Conservation (phyloP, 1,139 yeast genomes). For the Geotrichum fermentans region DNA sequence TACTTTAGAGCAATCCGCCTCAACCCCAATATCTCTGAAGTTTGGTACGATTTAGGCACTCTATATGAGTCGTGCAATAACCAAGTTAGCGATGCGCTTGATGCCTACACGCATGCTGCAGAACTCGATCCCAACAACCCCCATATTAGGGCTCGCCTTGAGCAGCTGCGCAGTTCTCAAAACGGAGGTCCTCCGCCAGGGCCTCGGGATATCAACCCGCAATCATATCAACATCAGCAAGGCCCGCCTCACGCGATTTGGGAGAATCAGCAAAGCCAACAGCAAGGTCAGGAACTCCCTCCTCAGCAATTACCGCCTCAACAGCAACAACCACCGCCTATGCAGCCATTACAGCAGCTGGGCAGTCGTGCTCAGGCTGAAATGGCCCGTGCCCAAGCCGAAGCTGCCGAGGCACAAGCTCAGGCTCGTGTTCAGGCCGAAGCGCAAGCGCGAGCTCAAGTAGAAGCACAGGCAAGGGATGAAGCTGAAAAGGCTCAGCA, state of each 20-base stretch:
- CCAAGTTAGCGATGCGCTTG: slow-evolving; percentile 89
- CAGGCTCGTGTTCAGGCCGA: slow-evolving; percentile 21
- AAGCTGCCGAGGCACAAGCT: slow-evolving; percentile 19
- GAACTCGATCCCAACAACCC: slow-evolving; percentile 91
- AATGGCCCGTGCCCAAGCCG: slow-evolving; percentile 21
- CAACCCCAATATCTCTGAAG: slow-evolving; percentile 93
- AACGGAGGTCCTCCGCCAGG: slow-evolving; percentile 57
- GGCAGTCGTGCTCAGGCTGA: not conserved
- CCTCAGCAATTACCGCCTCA: slow-evolving; percentile 11
- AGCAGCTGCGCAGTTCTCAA: slow-evolving; percentile 67
- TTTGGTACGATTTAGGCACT: slow-evolving; percentile 97
- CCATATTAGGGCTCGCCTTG: slow-evolving; percentile 87
- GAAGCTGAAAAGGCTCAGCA: slow-evolving; percentile 21
- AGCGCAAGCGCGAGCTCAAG: slow-evolving; percentile 20
- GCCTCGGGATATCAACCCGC: slow-evolving; percentile 44
- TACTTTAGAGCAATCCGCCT: slow-evolving; percentile 92
- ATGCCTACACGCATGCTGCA: slow-evolving; percentile 95
- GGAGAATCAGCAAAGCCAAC: too few species aligned
- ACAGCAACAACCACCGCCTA: not conserved
- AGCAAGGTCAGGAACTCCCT: slow-evolving; percentile 30
- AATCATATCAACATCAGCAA: slow-evolving; percentile 33
- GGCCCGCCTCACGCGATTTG: slow-evolving; percentile 35
- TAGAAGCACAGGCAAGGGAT: slow-evolving; percentile 15
- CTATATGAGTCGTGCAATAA: slow-evolving; percentile 94
- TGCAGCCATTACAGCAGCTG: slow-evolving; percentile 5